Evolutionary conservation across 306 rosid genomes (phyloP).

Genomic region (Trichosanthes cucumerina): DNA sequence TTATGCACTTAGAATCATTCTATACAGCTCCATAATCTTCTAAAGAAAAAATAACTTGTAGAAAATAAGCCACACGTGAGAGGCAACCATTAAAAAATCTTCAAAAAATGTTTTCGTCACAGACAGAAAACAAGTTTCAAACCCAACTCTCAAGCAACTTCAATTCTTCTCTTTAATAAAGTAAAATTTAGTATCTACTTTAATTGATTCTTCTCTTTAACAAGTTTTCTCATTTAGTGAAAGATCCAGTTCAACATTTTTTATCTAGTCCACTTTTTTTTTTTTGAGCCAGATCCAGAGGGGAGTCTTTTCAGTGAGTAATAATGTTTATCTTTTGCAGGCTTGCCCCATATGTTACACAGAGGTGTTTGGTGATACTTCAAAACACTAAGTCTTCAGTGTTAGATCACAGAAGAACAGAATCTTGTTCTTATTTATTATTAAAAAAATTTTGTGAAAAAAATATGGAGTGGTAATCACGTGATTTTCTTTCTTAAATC

Average conservation of each 20-base stretch:
- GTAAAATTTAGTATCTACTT: not conserved
- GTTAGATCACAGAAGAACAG: not conserved
- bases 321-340: conserved; percentile 22
- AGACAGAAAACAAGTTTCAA: not conserved
- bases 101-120: not conserved
- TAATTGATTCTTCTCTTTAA: not conserved
- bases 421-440: not conserved
- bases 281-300: not conserved
- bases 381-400: conserved; percentile 20
- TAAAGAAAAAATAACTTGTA: not conserved
- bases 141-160: not conserved
- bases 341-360: conserved; percentile 94
- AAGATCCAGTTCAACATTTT: not conserved
- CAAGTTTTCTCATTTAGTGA: not conserved
- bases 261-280: not conserved
- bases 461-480: not conserved
- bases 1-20: not conserved
- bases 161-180: not conserved
- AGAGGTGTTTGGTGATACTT: conserved; percentile 61
- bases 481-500: not conserved
- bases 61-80: not conserved
- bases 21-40: not conserved
- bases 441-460: conserved; percentile 3
- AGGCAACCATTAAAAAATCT: not conserved
- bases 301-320: not conserved